Conservation (phyloP, 805 yeast species). For the Schizosaccharomyces cryophilus region DNA sequence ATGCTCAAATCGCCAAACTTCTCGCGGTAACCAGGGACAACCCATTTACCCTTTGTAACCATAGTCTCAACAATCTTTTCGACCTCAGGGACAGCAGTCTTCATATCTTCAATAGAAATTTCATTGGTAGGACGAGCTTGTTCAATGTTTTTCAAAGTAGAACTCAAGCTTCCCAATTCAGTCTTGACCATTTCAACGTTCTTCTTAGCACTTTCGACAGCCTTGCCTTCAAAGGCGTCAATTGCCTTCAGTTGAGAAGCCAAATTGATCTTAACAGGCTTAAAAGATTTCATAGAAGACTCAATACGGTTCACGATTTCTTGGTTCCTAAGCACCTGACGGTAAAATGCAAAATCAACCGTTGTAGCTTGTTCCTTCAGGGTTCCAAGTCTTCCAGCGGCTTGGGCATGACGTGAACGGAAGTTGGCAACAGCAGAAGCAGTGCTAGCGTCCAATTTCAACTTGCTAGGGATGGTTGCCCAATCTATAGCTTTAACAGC, state of each 20-base stretch:
- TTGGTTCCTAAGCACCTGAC: constrained; percentile 55
- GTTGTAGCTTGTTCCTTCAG: constrained; percentile 47
- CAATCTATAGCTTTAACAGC: constrained; percentile 25
- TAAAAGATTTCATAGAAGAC: constrained; percentile 45
- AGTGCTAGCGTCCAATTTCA: constrained; percentile 83
- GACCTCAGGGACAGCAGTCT: constrained; percentile 89
- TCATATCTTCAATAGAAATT: constrained; percentile 84
- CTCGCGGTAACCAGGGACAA: constrained; percentile 94
- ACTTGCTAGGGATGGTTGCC: constrained; percentile 67
- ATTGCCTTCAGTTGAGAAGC: constrained; percentile 77
- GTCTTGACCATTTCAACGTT: constrained; percentile 73
- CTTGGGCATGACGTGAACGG: constrained; percentile 97
- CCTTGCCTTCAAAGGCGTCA: constrained; percentile 82
- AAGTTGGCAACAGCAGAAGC: constrained; percentile 70
- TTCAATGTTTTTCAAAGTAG: constrained; percentile 81
- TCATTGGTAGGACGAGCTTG: constrained; percentile 93
- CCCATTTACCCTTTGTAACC: constrained; percentile 93
- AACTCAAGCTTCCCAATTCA: constrained; percentile 65
- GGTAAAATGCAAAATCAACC: constrained; percentile 67
- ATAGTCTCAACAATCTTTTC: constrained; percentile 85
- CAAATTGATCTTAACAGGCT: constrained; percentile 67
- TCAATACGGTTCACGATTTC: constrained; percentile 61
- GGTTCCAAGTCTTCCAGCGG: constrained; percentile 55
- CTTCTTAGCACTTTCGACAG: constrained; percentile 78
- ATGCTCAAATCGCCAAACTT: constrained; percentile 92